These are phyloP conservation scores for Penicillium carneum DNA, from an alignment of 2,329 filamentous ascomycete species.

Conservation along the genomic window DNA sequence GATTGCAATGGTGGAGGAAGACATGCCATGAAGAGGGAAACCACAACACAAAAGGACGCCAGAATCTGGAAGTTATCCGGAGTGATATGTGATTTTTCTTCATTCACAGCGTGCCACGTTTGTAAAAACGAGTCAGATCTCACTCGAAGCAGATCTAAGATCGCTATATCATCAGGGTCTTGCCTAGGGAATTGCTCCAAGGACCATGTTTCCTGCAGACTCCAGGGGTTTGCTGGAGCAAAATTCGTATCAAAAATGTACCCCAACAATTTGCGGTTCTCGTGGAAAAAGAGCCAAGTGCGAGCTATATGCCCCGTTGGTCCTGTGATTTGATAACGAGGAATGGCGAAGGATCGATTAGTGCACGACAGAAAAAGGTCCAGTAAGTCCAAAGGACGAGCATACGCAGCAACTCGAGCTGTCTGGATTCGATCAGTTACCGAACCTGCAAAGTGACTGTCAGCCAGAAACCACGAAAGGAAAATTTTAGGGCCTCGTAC, in stretches of 20 bases:
- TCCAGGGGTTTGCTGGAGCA: constrained; percentile 38
- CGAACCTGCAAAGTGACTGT: constrained; percentile 49
- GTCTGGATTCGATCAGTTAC: constrained; percentile 70
- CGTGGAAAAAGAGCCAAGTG: constrained; percentile 52
- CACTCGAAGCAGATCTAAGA: constrained; percentile 56
- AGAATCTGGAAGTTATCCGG: constrained; percentile 60
- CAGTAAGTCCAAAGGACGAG: constrained; percentile 70
- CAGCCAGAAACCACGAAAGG: constrained; percentile 17
- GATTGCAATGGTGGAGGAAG: constrained; percentile 38
- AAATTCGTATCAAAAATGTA: constrained; percentile 58
- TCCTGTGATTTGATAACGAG: constrained; percentile 35
- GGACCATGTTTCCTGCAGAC: constrained; percentile 28
- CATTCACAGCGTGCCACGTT: constrained; percentile 53
- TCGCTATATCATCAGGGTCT: constrained; percentile 45
- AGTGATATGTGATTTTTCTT: constrained; percentile 56
- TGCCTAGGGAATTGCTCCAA: constrained; percentile 39
- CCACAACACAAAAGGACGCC: constrained; percentile 58
- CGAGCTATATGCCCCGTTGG: constrained; percentile 42
- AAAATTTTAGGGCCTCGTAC: constrained; percentile 61
- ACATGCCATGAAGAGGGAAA: constrained; percentile 48
- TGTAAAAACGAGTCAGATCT: constrained; percentile 57
- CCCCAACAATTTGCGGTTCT: constrained; percentile 53
- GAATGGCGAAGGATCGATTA: constrained; percentile 56
- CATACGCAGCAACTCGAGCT: constrained; percentile 69
- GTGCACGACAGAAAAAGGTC: constrained; percentile 74